phyloP scores from a whole-genome alignment of 169 alveolate species.

The Plasmodium cynomolgi region DNA sequence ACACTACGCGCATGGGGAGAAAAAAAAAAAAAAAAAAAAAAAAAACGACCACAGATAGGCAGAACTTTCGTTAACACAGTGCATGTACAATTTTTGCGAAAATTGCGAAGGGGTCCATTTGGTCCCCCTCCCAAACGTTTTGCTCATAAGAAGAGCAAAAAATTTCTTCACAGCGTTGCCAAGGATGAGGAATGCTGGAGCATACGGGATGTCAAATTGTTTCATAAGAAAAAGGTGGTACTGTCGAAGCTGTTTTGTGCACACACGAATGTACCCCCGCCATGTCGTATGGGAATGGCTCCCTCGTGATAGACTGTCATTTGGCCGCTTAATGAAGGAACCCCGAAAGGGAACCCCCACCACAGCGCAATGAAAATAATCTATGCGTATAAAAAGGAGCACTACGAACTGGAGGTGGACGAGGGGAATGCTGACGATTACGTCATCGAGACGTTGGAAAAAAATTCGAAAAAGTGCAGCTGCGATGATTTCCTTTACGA shows the following conservation, averaged over 20 bases:
- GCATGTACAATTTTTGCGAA: not conserved
- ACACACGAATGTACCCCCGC: not conserved
- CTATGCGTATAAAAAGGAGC: slow-evolving; percentile 34
- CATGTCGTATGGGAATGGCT: not conserved
- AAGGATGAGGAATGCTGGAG: not conserved
- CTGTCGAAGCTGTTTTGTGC: not conserved
- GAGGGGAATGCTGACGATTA: slow-evolving; percentile 50
- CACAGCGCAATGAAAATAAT: slow-evolving; percentile 39
- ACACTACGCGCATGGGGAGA: not conserved
- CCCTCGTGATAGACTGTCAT: no score
- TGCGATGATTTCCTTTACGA: not conserved
- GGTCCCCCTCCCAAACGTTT: not conserved
- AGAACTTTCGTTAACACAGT: not conserved
- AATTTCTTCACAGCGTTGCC: not conserved
- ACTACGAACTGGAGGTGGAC: slow-evolving; percentile 26
- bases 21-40: no score
- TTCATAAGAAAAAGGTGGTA: not conserved
- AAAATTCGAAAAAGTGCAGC: slow-evolving; percentile 34
- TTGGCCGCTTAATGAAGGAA: not conserved
- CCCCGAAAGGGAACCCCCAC: not conserved
- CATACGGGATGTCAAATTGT: not conserved
- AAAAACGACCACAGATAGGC: not conserved
- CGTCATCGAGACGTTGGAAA: slow-evolving; percentile 18
- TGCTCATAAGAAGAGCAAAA: not conserved
- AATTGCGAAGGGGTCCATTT: not conserved